These are phyloP conservation scores for Dissophora globulifera DNA, from an alignment of 192 early-diverging fungal species.

Conservation along the genomic window DNA sequence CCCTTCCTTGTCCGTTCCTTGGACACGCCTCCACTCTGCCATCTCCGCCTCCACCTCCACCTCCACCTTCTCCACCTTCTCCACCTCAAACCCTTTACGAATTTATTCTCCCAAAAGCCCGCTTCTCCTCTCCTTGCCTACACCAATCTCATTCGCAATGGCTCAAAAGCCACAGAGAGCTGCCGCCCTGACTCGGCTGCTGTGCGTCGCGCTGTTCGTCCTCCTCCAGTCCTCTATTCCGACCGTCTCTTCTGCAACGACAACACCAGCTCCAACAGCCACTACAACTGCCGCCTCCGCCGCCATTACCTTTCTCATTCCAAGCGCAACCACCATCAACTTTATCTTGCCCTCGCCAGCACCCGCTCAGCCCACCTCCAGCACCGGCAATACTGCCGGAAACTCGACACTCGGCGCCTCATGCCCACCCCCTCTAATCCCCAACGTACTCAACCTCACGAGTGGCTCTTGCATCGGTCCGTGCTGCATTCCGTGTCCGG, in stretches of 20 bases:
- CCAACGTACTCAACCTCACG: conserved; percentile 10
- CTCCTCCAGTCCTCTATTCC: neutral
- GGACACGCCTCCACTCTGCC: no score
- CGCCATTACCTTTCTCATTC: neutral
- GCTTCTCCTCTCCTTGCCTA: no score
- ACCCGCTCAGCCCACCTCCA: neutral
- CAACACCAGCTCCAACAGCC: neutral
- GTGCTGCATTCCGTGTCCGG: conserved; percentile 41
- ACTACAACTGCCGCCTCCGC: neutral
- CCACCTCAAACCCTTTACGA: no score
- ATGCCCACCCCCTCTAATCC: conserved; percentile 32
- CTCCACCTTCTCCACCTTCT: no score
- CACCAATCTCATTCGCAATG: no score
- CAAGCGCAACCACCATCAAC: neutral
- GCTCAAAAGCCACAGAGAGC: no score
- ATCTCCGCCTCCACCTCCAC: no score
- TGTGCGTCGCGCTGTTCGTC: no score
- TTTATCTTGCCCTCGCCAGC: neutral
- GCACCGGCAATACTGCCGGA: neutral
- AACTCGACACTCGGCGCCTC: neutral
- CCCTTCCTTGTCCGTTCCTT: neutral
- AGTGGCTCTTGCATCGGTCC: conserved; percentile 8
- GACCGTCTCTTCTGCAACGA: conserved; percentile 4
- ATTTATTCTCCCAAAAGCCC: no score
- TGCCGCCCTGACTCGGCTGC: no score